Base-by-base conservation (phyloP, 192 early-diverging fungal species). In the Coemansia sp. region DNA sequence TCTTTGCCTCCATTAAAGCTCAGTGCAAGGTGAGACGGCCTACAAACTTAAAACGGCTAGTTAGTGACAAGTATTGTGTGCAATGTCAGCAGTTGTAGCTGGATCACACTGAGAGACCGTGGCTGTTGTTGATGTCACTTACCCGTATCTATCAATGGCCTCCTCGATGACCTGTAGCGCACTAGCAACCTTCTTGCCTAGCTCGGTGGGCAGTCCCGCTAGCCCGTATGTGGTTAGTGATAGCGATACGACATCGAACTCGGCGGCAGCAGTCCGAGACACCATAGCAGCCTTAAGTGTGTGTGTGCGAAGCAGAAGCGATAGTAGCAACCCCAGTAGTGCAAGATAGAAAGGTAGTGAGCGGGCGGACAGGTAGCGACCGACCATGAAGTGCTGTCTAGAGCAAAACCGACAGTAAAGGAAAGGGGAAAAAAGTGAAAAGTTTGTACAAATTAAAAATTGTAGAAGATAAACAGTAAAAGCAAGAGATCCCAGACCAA, bases 1-100 rank as follows among this genome's bases (percentile, higher is more conserved):
- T 98, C 97, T 76, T 98, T 98, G 17, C 97, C 97, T 9, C 97
- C 97, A 72, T 98, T 98, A 68, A 97, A 98, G 58, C 90, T 91
- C 44, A 98, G 78, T 6, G 91, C 88, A 11, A 96, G 57, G 6
- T 83, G 80, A 0, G 86, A 75, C 19, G 82, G 71, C 43, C 93
- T 95, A 84, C 7, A 63, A 59, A 32, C 35, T 52, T 33, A 30
- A 43, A 19, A 35, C 3, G 37, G n/a, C 14, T 14, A 16, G 52
- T 55, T 30, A 55, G 52, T 14, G 13, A 4, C 52, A 17, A 30
- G 11, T 30, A 55, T 2, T 13, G 52, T 55, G 4, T n/a, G 52
- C 21, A 30, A 55, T 28, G 49, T 21, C 3, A 11, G 26, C 26
- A 52, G 50, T 10, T 14, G 26, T 28, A 4, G 23, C 52, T 5